Evolutionary conservation across 73 alveolate species (phyloP).

Genomic region (Uronychia binucleata): DNA sequence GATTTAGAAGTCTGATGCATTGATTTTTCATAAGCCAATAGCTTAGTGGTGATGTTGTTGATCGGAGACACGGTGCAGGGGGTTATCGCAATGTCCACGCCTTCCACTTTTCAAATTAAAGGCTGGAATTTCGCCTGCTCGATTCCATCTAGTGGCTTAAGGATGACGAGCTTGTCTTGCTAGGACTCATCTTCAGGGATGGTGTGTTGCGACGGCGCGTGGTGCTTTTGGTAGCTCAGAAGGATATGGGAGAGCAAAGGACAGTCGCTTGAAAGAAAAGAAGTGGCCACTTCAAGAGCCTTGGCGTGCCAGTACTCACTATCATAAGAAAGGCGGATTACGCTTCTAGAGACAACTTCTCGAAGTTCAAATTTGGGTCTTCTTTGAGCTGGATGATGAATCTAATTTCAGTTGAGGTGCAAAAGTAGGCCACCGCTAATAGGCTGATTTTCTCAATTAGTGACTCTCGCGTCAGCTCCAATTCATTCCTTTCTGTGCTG

Average conservation of each 20-base stretch:
- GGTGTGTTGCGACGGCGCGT: constrained; percentile 39
- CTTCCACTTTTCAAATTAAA: constrained; percentile 21
- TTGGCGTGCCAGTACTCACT: constrained; percentile 54
- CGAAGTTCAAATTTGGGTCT: constrained; percentile 38
- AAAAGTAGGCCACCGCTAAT: constrained; percentile 53
- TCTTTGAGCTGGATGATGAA: constrained; percentile 57
- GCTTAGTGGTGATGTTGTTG: constrained; percentile 18
- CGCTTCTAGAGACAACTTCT: constrained; percentile 8
- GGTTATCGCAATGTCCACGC: constrained; percentile 25
- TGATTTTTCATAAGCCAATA: constrained; percentile 9
- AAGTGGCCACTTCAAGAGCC: constrained; percentile 33
- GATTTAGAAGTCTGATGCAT: neutral
- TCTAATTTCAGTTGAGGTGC: constrained; percentile 61
- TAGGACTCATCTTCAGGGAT: constrained; percentile 38
- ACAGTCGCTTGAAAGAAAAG: constrained; percentile 50
- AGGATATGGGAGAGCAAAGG: constrained; percentile 38
- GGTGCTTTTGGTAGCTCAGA: constrained; percentile 40
- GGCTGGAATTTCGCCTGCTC: constrained; percentile 48
- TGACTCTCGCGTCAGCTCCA: constrained; percentile 56
- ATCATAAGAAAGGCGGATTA: neutral
- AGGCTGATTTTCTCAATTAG: constrained; percentile 44
- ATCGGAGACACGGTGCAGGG: constrained; percentile 42
- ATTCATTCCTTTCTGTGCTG: constrained; percentile 36
- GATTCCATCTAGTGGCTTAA: constrained; percentile 47
- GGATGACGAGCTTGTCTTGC: constrained; percentile 28